Conservation (phyloP, 108 stramenopile species). For the Cyclostephanos tholiformis region DNA sequence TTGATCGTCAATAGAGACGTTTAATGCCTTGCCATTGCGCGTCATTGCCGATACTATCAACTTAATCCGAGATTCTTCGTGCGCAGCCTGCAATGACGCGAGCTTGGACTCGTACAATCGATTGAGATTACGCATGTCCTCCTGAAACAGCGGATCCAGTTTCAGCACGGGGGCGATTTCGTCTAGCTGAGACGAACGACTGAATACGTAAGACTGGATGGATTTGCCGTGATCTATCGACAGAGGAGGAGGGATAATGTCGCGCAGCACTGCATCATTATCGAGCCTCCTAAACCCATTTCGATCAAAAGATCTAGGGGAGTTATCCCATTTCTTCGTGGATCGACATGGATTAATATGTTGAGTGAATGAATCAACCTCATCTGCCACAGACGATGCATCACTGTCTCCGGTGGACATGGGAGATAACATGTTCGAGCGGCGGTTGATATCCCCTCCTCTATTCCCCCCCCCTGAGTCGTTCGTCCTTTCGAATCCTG, state of each 20-base stretch:
- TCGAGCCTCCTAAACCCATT: too few species aligned
- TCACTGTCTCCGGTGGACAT: constrained; percentile 28
- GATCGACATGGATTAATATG: too few species aligned
- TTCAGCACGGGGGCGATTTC: constrained; percentile 70
- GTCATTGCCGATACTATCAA: constrained; percentile 79
- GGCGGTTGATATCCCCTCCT: neutral
- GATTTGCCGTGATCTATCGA: constrained; percentile 15
- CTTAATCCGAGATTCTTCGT: constrained; percentile 81
- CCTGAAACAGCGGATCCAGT: constrained; percentile 61
- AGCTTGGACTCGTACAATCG: constrained; percentile 74
- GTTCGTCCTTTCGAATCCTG: neutral
- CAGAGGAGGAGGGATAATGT: neutral
- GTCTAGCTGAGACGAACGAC: constrained; percentile 27
- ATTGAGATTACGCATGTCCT: constrained; percentile 70
- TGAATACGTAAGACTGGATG: constrained; percentile 43
- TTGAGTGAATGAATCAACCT: constrained; percentile 5
- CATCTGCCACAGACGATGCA: constrained; percentile 17
- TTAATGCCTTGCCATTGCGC: constrained; percentile 66
- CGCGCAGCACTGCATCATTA: too few species aligned
- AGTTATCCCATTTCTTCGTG: too few species aligned
- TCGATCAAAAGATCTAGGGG: too few species aligned
- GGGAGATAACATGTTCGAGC: constrained; percentile 8
- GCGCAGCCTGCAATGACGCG: constrained; percentile 64
- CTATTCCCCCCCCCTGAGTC: neutral
- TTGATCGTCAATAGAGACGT: too few species aligned